Percentiles rank a stretch among this genome's conserved stretches.
Evolutionary conservation across 2,329 filamentous ascomycete genomes (phyloP).

Genomic region (Cordyceps javanica): DNA sequence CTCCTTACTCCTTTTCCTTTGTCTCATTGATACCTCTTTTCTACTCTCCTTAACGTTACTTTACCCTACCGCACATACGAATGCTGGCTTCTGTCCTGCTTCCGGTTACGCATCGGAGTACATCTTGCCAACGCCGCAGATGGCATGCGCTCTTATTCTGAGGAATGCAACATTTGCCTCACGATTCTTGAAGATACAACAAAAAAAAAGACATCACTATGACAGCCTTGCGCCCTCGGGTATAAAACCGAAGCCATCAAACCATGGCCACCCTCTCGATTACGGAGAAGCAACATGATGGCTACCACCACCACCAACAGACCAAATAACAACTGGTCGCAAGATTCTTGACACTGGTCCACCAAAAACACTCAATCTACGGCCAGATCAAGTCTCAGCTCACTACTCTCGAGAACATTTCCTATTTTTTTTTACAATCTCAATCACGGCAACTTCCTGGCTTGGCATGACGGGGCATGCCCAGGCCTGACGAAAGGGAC

Average conservation of each 20-base stretch:
- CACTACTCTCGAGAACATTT: background rate
- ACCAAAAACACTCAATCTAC: background rate
- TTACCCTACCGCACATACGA: background rate
- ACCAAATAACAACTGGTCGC: background rate
- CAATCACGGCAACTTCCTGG: background rate
- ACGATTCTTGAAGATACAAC: background rate
- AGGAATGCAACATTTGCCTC: background rate
- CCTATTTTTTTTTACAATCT: background rate
- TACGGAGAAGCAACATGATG: background rate
- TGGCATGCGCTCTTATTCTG: background rate
- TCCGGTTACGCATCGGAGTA: background rate
- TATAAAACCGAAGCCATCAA: background rate
- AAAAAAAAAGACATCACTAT: background rate
- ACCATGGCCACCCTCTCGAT: constrained; percentile 4
- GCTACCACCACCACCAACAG: background rate
- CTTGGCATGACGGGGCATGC: background rate
- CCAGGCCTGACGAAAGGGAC: background rate
- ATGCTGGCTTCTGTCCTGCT: background rate
- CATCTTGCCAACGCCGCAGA: background rate
- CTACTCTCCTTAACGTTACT: background rate
- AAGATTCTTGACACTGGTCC: background rate
- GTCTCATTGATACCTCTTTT: background rate
- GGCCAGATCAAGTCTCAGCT: background rate
- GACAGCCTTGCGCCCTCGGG: background rate
- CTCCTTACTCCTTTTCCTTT: background rate